phyloP scores from a whole-genome alignment of 257 asterid species.

The Solanum ossicruentum region DNA sequence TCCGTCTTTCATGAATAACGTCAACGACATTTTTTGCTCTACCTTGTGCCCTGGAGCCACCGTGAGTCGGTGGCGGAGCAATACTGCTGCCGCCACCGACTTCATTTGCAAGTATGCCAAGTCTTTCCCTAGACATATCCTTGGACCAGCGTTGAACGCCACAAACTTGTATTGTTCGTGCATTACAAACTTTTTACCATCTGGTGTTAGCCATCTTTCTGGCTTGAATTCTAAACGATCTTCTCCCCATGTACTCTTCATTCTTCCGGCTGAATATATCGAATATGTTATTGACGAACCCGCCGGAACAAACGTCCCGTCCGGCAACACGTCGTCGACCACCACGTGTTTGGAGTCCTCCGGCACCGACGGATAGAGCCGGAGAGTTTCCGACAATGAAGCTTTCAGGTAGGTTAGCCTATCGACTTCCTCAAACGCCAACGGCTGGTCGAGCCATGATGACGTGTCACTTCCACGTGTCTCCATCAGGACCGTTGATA shows the following conservation, averaged over 20 bases:
- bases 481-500: conserved; percentile 44
- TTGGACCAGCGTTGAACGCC: conserved; percentile 87
- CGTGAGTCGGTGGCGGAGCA: conserved; percentile 62
- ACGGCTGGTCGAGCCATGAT: conserved; percentile 47
- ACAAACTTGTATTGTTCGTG: conserved; percentile 77
- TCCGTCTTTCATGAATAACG: conserved; percentile 79
- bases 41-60: conserved; percentile 47
- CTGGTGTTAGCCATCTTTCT: conserved; percentile 58
- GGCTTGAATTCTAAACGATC: conserved; percentile 73
- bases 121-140: conserved; percentile 80
- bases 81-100: conserved; percentile 73
- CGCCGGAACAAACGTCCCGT: conserved; percentile 78
- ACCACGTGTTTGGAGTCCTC: conserved; percentile 84
- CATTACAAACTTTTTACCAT: conserved; percentile 32
- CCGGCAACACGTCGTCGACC: conserved; percentile 70
- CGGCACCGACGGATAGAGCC: conserved; percentile 86
- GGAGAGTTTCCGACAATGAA: conserved; percentile 65
- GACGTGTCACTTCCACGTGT: conserved; percentile 47
- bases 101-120: conserved; percentile 84
- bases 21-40: conserved; percentile 88
- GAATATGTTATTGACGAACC: conserved; percentile 84
- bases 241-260: conserved; percentile 79
- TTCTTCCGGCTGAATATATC: conserved; percentile 79
- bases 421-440: conserved; percentile 64
- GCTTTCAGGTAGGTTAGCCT: conserved; percentile 62